Evolutionary conservation across 495 filamentous ascomycete species (phyloP).

Genomic region (Penicillium canescens): DNA sequence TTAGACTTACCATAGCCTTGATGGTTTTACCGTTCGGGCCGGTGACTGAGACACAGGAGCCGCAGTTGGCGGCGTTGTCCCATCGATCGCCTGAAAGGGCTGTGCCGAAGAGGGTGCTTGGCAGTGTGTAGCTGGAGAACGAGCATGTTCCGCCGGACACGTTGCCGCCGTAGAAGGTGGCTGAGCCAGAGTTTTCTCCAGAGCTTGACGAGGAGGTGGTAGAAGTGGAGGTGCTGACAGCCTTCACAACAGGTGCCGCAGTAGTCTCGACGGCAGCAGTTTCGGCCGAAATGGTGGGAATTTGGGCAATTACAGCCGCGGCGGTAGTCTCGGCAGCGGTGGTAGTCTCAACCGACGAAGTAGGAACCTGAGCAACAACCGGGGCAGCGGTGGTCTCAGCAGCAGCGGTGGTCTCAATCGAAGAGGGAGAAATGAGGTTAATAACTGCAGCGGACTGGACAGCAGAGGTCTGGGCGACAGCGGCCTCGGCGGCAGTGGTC

Average conservation of each 20-base stretch:
- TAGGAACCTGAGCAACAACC: conserved; percentile 1
- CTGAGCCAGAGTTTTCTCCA: conserved; percentile 29
- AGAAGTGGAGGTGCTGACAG: conserved; percentile 12
- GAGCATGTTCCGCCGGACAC: conserved; percentile 58
- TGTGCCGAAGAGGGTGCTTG: conserved; percentile 52
- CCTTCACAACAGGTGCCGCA: conserved; percentile 2
- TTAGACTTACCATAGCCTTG: conserved; percentile 57
- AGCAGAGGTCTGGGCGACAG: conserved; percentile 8
- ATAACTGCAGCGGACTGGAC: conserved; percentile 1
- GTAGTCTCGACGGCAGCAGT: conserved; percentile 5
- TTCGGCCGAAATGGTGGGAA: not conserved
- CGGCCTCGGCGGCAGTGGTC: conserved; percentile 14
- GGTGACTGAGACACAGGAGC: conserved; percentile 57
- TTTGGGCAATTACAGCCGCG: not conserved
- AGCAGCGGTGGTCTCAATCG: conserved; percentile 10
- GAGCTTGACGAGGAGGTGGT: conserved; percentile 13
- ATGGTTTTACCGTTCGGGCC: conserved; percentile 56
- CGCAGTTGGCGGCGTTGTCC: conserved; percentile 54
- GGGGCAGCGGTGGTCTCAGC: conserved; percentile 6
- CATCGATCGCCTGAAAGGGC: conserved; percentile 53
- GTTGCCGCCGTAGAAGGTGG: conserved; percentile 59
- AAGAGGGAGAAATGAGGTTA: conserved; percentile 7
- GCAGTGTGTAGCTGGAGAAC: conserved; percentile 58
- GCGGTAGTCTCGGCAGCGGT: conserved; percentile 12
- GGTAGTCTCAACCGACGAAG: conserved; percentile 8